Conservation (phyloP, 805 yeast genomes). For the Starmerella cellae region DNA sequence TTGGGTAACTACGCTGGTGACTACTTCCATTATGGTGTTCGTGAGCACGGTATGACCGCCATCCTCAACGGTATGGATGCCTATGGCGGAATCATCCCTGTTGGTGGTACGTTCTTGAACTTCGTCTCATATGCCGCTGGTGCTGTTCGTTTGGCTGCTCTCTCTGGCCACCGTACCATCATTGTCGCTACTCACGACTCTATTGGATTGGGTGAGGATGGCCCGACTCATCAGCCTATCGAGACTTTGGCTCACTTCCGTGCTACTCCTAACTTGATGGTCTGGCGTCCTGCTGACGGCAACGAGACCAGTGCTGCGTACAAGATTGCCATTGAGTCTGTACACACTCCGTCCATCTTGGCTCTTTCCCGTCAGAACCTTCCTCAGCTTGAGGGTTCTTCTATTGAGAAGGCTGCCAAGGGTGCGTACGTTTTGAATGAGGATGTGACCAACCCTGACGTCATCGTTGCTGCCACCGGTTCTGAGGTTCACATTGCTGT, state of each 20-base stretch:
- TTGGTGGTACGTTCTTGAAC: constrained; percentile 97
- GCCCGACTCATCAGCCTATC: constrained; percentile 47
- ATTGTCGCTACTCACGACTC: constrained; percentile 48
- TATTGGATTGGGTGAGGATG: constrained; percentile 46
- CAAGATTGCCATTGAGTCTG: constrained; percentile 44
- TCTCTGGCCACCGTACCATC: constrained; percentile 35
- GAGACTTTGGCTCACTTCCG: constrained; percentile 40
- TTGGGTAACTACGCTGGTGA: constrained; percentile 84
- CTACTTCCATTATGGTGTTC: constrained; percentile 93
- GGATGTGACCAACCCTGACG: constrained; percentile 47
- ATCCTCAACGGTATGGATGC: constrained; percentile 95
- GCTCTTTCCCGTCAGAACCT: constrained; percentile 69
- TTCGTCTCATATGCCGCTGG: constrained; percentile 53
- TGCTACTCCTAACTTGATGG: constrained; percentile 38
- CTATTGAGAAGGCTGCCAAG: constrained; percentile 78
- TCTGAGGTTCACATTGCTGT: constrained; percentile 80
- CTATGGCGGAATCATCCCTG: constrained; percentile 69
- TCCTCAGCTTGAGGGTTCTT: constrained; percentile 86
- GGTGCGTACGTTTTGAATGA: constrained; percentile 79
- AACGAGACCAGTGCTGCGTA: constrained; percentile 43
- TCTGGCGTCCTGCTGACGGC: constrained; percentile 44
- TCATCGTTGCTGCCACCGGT: constrained; percentile 80
- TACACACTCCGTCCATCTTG: constrained; percentile 51
- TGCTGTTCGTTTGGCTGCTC: constrained; percentile 39
- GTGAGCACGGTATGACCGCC: constrained; percentile 99